A percentile compares a stretch with the other conserved stretches of the same genome.
Evolutionary conservation across 2,329 filamentous ascomycete genomes (phyloP).

Genomic region (Alternaria dauci): DNA sequence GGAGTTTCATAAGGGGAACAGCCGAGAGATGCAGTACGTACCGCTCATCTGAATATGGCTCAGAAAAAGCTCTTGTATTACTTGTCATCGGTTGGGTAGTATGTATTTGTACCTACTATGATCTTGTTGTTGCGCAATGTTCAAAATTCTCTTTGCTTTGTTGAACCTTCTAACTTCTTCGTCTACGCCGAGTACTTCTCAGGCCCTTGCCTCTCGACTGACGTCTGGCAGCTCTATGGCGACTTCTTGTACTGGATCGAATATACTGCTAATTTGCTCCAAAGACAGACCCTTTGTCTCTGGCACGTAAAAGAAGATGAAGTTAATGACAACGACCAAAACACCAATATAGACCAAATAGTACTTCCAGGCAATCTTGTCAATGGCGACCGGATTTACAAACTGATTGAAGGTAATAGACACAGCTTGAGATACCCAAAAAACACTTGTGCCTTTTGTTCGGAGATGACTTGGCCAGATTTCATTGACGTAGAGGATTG

Average conservation of each 20-base stretch:
- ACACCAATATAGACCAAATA: conserved; percentile 35
- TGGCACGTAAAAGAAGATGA: conserved; percentile 24
- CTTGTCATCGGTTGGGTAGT: background rate
- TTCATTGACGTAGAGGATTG: conserved; percentile 46
- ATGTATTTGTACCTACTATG: background rate
- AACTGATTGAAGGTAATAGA: conserved; percentile 28
- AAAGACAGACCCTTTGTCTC: conserved; percentile 29
- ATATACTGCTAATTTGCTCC: conserved; percentile 25
- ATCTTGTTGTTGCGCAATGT: background rate
- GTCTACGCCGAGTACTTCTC: background rate
- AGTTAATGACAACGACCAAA: conserved; percentile 19
- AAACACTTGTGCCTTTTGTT: conserved; percentile 25
- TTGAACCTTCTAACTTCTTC: background rate
- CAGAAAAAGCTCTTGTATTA: background rate
- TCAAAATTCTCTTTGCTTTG: background rate
- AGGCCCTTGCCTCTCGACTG: background rate
- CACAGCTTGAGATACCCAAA: conserved; percentile 27
- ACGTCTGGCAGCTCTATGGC: conserved; percentile 1
- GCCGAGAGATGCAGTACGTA: background rate
- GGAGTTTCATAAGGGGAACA: background rate
- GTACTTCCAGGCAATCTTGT: conserved; percentile 34
- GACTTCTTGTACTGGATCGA: conserved; percentile 15
- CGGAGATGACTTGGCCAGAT: conserved; percentile 46
- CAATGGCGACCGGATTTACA: conserved; percentile 32
- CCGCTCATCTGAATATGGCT: background rate